Percentiles rank a stretch among this genome's conserved stretches.
phyloP scores from a whole-genome alignment of 139 green algal species.

The Chlamydomonas asymmetrica region DNA sequence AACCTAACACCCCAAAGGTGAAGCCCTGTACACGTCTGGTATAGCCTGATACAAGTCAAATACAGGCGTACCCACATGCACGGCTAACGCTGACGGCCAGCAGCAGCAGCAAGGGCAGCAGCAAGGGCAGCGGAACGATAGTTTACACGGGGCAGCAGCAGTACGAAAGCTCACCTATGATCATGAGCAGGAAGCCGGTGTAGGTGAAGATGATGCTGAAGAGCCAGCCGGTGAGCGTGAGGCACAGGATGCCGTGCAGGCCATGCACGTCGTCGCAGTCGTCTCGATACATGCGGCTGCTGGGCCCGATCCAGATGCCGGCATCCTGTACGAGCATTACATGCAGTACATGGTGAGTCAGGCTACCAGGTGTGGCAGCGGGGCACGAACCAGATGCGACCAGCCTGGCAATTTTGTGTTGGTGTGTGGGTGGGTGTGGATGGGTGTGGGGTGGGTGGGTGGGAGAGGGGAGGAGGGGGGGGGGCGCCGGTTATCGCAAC shows the following conservation, averaged over 20 bases:
- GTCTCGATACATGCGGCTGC: conserved; percentile 57
- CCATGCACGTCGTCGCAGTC: conserved; percentile 38
- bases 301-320: conserved; percentile 47
- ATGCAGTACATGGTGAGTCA: too few relatives aligned
- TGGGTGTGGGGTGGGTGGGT: too few relatives aligned
- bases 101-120: too few relatives aligned
- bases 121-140: background rate
- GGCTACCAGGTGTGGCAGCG: too few relatives aligned
- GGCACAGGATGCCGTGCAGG: conserved; percentile 49
- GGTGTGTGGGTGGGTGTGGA: too few relatives aligned
- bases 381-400: too few relatives aligned
- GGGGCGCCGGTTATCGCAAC: too few relatives aligned
- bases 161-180: conserved; percentile 24
- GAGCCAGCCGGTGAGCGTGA: conserved; percentile 46
- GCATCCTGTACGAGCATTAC: conserved; percentile 20
- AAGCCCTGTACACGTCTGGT: background rate
- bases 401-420: too few relatives aligned
- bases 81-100: background rate
- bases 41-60: too few relatives aligned
- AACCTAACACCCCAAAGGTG: background rate
- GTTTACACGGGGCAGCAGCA: background rate
- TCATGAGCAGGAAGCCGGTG: conserved; percentile 54
- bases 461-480: too few relatives aligned
- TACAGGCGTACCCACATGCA: background rate
- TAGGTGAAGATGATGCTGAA: conserved; percentile 69